Conservation (phyloP, 352 stramenopile genomes). For the Phytophthora vignae region DNA sequence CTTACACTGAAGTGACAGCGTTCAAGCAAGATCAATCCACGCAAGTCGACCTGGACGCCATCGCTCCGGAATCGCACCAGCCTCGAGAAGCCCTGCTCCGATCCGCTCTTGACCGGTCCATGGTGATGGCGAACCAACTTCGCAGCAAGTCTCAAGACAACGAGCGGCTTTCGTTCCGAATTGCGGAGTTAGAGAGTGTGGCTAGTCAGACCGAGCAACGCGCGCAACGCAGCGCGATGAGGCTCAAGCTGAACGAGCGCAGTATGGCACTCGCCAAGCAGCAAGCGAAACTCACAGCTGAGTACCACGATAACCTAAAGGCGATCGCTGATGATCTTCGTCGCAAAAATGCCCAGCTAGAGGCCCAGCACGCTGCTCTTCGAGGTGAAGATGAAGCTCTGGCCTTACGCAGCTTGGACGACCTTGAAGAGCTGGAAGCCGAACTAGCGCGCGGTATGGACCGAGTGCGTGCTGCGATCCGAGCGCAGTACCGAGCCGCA, state of each 20-base stretch:
- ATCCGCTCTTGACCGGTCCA: slow-evolving; percentile 45
- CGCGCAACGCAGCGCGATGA: slow-evolving; percentile 32
- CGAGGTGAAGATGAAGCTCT: slow-evolving; percentile 34
- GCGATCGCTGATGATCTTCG: slow-evolving; percentile 29
- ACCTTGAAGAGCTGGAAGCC: slow-evolving; percentile 56
- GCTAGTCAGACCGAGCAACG: slow-evolving; percentile 28
- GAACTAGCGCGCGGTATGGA: slow-evolving; percentile 38
- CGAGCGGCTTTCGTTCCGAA: slow-evolving; percentile 45
- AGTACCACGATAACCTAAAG: slow-evolving; percentile 49
- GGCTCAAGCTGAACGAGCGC: slow-evolving; percentile 38
- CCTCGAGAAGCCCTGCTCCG: slow-evolving; percentile 26
- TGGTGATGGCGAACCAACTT: slow-evolving; percentile 47
- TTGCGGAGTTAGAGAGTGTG: slow-evolving; percentile 33
- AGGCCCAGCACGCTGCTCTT: slow-evolving; percentile 26
- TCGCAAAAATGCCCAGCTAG: slow-evolving; percentile 36
- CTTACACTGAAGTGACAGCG: slow-evolving; percentile 36
- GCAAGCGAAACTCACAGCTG: slow-evolving; percentile 31
- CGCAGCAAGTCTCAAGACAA: slow-evolving; percentile 51
- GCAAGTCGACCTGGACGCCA: slow-evolving; percentile 33
- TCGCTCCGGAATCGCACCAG: background rate
- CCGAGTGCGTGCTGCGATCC: slow-evolving; percentile 38
- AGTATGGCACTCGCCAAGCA: slow-evolving; percentile 46
- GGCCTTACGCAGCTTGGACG: slow-evolving; percentile 35
- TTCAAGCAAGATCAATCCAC: slow-evolving; percentile 42
- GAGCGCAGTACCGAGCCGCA: slow-evolving; percentile 38